Evolutionary conservation across 192 early-diverging fungal genomes (phyloP), one percentile per base, ranked within the genome.

Genomic region (Backusella luteola): DNA sequence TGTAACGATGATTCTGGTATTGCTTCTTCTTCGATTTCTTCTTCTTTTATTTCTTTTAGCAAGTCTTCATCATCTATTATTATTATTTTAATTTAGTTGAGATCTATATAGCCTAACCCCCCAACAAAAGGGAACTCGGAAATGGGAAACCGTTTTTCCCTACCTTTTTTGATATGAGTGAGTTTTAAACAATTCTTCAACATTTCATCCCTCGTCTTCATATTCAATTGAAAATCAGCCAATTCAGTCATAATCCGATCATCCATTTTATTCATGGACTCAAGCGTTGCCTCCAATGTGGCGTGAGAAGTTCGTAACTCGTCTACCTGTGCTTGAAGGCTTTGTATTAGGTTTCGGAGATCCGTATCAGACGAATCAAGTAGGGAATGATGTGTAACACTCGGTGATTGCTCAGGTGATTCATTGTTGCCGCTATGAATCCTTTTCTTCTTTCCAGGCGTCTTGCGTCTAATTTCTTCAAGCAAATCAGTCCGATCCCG

Each of bases 391-490:
- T 44, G 21, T 32, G 32, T 29, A 49, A 44, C 39, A 29, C 29
- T 29, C 6, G 49, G 71, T 56, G 71, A 73, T 34, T 44, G 71
- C 29, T 29, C 32, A 46, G 23, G 46, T 26, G 41, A 53, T 52
- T 1, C 44, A 56, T 73, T 32, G 8, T 23, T 71, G 34, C 32
- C n/a, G 17, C 34, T 73, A 23, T 23, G 34, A n/a, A 9, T 56
- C 66, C 21, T 67, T 19, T 67, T 75, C 19, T 75, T 63, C 29
- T 75, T 75, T 42, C 73, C 73, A 34, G 73, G 73, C 41, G 73
- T 75, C 73, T 75, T 75, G 66, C 73, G 36, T 67, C 49, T 63
- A 29, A 75, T 75, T 44, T 66, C 73, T 42, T 75, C 73, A 11
- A 75, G 36, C 34, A 75, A 44, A 46, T 75, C 73, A 4, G 41